phyloP scores from a whole-genome alignment of 1,139 yeast species.

The Nakaseomyces delphensis region DNA sequence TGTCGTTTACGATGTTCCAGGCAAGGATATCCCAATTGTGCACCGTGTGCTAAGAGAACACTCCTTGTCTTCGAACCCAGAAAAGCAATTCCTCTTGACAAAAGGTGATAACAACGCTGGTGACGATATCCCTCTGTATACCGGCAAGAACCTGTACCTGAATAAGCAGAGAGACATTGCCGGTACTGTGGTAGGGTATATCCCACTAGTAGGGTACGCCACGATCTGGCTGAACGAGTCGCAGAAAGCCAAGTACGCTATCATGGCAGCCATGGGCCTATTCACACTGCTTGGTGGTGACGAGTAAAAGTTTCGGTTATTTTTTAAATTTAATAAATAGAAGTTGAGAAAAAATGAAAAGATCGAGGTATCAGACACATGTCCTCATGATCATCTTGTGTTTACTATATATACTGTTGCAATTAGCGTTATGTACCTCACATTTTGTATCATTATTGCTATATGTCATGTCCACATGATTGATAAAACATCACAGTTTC shows the following conservation, averaged over 20 bases:
- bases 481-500: no score
- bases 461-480: no score
- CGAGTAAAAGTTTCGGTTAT: background rate
- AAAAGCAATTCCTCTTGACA: conserved; percentile 69
- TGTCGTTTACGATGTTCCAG: conserved; percentile 84
- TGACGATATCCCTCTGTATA: conserved; percentile 82
- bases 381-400: no score
- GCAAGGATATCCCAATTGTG: conserved; percentile 83
- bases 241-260: conserved; percentile 28
- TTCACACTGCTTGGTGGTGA: conserved; percentile 27
- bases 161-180: conserved; percentile 69
- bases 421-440: no score
- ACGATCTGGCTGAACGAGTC: conserved; percentile 92
- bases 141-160: conserved; percentile 65
- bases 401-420: no score
- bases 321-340: no score
- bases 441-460: no score
- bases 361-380: no score
- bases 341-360: no score
- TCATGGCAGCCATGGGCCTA: conserved; percentile 27
- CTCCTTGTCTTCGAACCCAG: conserved; percentile 17
- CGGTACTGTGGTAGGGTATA: conserved; percentile 84
- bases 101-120: conserved; percentile 95
- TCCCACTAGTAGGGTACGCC: conserved; percentile 87
- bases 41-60: conserved; percentile 81